A percentile compares a stretch with the other conserved stretches of the same genome.
Conservation (phyloP, 2,329 filamentous ascomycete species). For the Lasiodiplodia gonubiensis region DNA sequence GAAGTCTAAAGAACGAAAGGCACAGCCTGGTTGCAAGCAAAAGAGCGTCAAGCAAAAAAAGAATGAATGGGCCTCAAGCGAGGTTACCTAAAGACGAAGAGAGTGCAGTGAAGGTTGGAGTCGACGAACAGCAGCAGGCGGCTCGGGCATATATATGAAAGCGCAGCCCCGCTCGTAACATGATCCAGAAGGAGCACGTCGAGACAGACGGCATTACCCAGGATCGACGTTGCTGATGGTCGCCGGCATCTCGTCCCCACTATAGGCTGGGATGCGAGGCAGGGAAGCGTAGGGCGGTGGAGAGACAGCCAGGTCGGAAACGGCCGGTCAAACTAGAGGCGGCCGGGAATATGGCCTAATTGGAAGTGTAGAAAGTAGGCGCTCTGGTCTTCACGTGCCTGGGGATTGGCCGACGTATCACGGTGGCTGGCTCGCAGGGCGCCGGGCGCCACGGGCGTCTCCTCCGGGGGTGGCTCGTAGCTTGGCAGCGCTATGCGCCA, state of each 20-base stretch:
- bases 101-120: conserved; percentile 10
- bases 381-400: conserved; percentile 13
- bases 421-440: not conserved
- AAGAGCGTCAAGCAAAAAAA: conserved; percentile 21
- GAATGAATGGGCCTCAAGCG: conserved; percentile 14
- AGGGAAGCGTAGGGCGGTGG: conserved; percentile 1
- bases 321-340: conserved; percentile 5
- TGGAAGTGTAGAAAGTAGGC: not conserved
- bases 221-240: conserved; percentile 6
- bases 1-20: conserved; percentile 8
- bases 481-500: conserved; percentile 16
- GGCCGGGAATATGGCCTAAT: not conserved
- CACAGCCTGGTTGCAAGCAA: conserved; percentile 13
- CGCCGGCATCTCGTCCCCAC: conserved; percentile 5
- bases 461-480: conserved; percentile 13
- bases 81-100: conserved; percentile 1
- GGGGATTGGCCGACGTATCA: not conserved
- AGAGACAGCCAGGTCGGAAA: conserved; percentile 12
- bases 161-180: not conserved
- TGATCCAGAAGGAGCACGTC: not conserved
- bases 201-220: not conserved
- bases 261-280: conserved; percentile 18
- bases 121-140: not conserved
- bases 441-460: conserved; percentile 20
- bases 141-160: conserved; percentile 21